A percentile compares a stretch with the other conserved stretches of the same genome.
These are phyloP conservation scores for Dissophora ornata DNA, from an alignment of 192 early-diverging fungal genomes.

Conservation along the genomic window DNA sequence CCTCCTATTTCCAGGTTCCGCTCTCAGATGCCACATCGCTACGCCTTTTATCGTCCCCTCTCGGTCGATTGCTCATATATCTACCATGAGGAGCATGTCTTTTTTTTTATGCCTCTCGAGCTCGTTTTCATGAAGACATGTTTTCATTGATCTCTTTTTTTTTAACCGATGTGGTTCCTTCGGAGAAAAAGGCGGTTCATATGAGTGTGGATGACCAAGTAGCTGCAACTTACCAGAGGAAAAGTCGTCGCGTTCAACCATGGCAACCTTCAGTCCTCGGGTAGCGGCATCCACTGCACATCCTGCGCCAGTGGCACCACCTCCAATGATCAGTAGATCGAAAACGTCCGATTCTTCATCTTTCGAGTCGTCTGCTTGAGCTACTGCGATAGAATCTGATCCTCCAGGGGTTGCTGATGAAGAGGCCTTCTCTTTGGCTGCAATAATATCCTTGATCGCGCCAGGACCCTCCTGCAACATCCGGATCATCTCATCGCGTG, in stretches of 20 bases:
- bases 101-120: too few species aligned
- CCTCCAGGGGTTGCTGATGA: conserved; percentile 1
- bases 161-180: too few species aligned
- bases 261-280: conserved; percentile 89
- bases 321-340: conserved; percentile 93
- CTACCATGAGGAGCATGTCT: too few species aligned
- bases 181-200: too few species aligned
- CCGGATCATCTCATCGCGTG: conserved; percentile 76
- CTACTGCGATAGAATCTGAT: neutral
- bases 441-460: conserved; percentile 51
- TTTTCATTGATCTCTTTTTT: too few species aligned
- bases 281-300: conserved; percentile 94
- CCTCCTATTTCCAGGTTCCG: too few species aligned
- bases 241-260: conserved; percentile 98
- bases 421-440: conserved; percentile 30
- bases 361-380: neutral
- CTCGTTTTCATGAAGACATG: too few species aligned
- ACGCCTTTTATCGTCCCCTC: neutral
- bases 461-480: conserved; percentile 67
- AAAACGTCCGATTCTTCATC: conserved; percentile 62
- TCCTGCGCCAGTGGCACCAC: conserved; percentile 95
- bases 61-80: neutral
- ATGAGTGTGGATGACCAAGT: too few species aligned
- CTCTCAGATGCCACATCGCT: too few species aligned
- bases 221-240: conserved; percentile 72